These are phyloP conservation scores for Paecilomyces niveus DNA, from an alignment of 2,329 filamentous ascomycete species.

Conservation along the genomic window DNA sequence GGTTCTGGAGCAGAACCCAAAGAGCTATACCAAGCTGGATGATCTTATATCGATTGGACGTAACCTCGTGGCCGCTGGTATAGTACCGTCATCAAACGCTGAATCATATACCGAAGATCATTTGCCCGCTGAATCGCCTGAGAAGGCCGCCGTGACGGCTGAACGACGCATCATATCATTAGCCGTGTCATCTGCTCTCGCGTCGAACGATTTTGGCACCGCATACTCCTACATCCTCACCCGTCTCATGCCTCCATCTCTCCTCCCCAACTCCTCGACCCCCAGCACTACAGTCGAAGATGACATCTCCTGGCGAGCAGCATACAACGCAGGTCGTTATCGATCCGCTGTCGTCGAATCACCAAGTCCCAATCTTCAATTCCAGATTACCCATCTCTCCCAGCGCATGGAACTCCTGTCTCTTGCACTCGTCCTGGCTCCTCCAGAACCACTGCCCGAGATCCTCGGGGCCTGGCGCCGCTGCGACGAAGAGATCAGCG, in stretches of 20 bases:
- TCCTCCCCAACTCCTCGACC: conserved; percentile 21
- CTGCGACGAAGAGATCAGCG: conserved; percentile 54
- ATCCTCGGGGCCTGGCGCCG: conserved; percentile 57
- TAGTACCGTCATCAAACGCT: conserved; percentile 15
- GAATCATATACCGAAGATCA: conserved; percentile 3
- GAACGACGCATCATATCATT: conserved; percentile 41
- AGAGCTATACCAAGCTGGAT: conserved; percentile 58
- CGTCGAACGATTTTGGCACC: conserved; percentile 47
- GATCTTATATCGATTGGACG: conserved; percentile 56
- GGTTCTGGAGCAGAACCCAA: conserved; percentile 54
- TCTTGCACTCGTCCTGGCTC: conserved; percentile 54
- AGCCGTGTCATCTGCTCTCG: conserved; percentile 39
- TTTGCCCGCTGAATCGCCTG: conserved; percentile 5
- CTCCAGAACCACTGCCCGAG: conserved; percentile 49
- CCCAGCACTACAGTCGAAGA: conserved; percentile 34
- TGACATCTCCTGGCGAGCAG: conserved; percentile 58
- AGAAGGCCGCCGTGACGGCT: conserved; percentile 28
- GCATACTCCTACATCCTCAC: conserved; percentile 62
- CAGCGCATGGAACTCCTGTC: conserved; percentile 60
- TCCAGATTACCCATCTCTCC: conserved; percentile 49
- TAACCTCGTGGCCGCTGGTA: conserved; percentile 47
- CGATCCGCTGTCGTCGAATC: conserved; percentile 26
- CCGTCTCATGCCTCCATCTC: conserved; percentile 39
- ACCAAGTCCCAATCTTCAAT: conserved; percentile 24
- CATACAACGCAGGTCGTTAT: conserved; percentile 55